Conservation (phyloP, 2,329 filamentous ascomycete species). For the Neofusicoccum sp. region DNA sequence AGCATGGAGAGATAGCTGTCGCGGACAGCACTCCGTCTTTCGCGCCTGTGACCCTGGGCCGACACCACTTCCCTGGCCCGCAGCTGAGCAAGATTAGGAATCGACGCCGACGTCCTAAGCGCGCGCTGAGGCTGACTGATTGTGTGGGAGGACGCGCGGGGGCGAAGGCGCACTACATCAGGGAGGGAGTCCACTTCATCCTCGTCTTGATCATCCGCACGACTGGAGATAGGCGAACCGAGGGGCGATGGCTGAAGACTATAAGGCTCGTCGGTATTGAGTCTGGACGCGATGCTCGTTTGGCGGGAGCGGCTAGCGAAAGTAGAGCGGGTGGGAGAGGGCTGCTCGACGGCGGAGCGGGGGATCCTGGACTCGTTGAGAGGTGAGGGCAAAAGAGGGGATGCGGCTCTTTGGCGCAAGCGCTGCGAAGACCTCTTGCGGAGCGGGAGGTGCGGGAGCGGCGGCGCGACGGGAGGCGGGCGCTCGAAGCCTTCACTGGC, state of each 20-base stretch:
- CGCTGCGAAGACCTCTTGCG: constrained; percentile 35
- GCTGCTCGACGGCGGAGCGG: constrained; percentile 19
- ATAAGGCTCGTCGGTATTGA: constrained; percentile 16
- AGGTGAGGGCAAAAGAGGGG: constrained; percentile 17
- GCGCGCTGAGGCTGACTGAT: constrained; percentile 6
- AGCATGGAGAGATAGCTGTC: constrained; percentile 35
- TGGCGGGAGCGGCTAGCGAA: constrained; percentile 27
- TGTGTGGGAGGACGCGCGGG: constrained; percentile 29
- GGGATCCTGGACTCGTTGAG: constrained; percentile 14
- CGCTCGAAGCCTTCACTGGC: constrained; percentile 13
- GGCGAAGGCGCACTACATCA: not conserved
- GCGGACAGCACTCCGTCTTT: constrained; percentile 24
- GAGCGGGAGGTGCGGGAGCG: constrained; percentile 37
- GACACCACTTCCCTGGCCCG: constrained; percentile 24
- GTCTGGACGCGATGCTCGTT: constrained; percentile 16
- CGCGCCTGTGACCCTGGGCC: constrained; percentile 34
- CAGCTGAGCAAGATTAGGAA: constrained; percentile 35
- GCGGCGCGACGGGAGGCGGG: constrained; percentile 19
- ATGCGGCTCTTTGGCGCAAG: constrained; percentile 21
- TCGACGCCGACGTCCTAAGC: constrained; percentile 36
- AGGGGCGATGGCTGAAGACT: constrained; percentile 16
- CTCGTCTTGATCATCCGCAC: constrained; percentile 7
- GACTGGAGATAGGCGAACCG: constrained; percentile 10
- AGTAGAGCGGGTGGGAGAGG: constrained; percentile 27
- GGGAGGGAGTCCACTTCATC: constrained; percentile 9